Percentiles rank a stretch among this genome's conserved stretches.
Evolutionary conservation across 139 green algal species (phyloP).

Genomic region (Chlorella sp.): DNA sequence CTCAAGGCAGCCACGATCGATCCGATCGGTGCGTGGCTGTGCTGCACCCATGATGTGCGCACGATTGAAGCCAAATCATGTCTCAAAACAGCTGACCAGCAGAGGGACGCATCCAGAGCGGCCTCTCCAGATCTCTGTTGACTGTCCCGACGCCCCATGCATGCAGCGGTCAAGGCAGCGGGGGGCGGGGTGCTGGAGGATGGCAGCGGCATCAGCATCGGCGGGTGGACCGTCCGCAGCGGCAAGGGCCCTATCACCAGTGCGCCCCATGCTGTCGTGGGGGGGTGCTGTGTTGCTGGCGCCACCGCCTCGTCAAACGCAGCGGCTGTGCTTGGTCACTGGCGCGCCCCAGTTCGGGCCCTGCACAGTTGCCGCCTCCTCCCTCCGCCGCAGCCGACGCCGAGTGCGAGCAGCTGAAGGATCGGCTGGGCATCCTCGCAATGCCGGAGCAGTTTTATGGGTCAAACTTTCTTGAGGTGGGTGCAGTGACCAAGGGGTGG

Average conservation of each 20-base stretch:
- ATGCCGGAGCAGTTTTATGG: constrained; percentile 87
- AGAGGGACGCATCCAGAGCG: not conserved
- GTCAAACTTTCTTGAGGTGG: constrained; percentile 43
- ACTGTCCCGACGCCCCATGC: too few relatives aligned
- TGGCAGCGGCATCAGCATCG: constrained; percentile 23
- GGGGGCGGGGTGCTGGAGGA: not conserved
- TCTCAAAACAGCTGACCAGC: too few relatives aligned
- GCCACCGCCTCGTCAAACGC: too few relatives aligned
- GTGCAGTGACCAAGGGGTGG: too few relatives aligned
- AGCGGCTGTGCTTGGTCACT: too few relatives aligned
- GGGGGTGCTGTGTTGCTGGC: too few relatives aligned
- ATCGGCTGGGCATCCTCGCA: constrained; percentile 37
- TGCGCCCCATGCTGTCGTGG: constrained; percentile 25
- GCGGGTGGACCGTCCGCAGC: constrained; percentile 33
- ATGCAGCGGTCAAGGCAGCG: constrained; percentile 25
- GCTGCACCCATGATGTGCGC: too few relatives aligned
- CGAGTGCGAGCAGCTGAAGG: constrained; percentile 9
- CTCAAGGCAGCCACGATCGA: too few relatives aligned
- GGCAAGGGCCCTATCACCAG: constrained; percentile 33
- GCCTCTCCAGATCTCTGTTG: too few relatives aligned
- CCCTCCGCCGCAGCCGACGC: constrained; percentile 14
- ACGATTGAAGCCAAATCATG: too few relatives aligned
- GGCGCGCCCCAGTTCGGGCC: not conserved
- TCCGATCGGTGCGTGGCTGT: too few relatives aligned
- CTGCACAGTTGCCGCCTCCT: not conserved